A percentile compares a stretch with the other conserved stretches of the same genome.
phyloP scores from a whole-genome alignment of 306 rosid genomes.

The Canavalia ensiformis region DNA sequence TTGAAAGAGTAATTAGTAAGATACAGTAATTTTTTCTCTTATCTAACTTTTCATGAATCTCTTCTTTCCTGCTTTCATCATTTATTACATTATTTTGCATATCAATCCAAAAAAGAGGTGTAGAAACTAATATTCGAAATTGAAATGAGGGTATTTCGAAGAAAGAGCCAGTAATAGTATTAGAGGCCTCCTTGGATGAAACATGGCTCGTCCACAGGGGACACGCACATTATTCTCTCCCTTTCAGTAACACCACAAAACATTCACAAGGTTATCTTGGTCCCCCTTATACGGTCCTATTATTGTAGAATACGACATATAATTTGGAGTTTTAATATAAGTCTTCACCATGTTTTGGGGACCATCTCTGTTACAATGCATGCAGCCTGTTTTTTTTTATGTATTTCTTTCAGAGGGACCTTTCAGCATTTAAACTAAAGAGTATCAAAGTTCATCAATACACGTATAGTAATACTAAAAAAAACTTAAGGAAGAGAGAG shows the following conservation, averaged over 20 bases:
- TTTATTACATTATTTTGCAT: too few relatives aligned
- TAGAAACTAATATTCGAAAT: background rate
- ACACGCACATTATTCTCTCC: slow-evolving; percentile 52
- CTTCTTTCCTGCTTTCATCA: too few relatives aligned
- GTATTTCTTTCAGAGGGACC: slow-evolving; percentile 43
- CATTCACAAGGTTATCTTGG: slow-evolving; percentile 49
- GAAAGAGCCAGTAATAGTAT: slow-evolving; percentile 28
- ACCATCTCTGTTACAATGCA: slow-evolving; percentile 51
- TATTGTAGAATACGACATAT: slow-evolving; percentile 52
- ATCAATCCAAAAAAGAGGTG: too few relatives aligned
- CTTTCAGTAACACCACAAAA: slow-evolving; percentile 42
- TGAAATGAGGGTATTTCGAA: slow-evolving; percentile 29
- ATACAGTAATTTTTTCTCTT: too few relatives aligned
- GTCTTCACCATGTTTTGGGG: slow-evolving; percentile 47
- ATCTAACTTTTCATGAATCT: too few relatives aligned
- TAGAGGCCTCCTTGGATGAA: slow-evolving; percentile 69
- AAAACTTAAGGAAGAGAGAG: background rate
- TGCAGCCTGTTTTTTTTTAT: slow-evolving; percentile 16
- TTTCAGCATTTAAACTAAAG: background rate
- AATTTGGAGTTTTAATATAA: slow-evolving; percentile 47
- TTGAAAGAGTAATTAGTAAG: background rate
- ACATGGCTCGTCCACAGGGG: slow-evolving; percentile 67
- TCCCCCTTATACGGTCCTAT: slow-evolving; percentile 45
- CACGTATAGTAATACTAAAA: background rate
- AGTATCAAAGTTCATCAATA: background rate